phyloP scores from a whole-genome alignment of 495 filamentous ascomycete species.

The Penicillium malachiteum region DNA sequence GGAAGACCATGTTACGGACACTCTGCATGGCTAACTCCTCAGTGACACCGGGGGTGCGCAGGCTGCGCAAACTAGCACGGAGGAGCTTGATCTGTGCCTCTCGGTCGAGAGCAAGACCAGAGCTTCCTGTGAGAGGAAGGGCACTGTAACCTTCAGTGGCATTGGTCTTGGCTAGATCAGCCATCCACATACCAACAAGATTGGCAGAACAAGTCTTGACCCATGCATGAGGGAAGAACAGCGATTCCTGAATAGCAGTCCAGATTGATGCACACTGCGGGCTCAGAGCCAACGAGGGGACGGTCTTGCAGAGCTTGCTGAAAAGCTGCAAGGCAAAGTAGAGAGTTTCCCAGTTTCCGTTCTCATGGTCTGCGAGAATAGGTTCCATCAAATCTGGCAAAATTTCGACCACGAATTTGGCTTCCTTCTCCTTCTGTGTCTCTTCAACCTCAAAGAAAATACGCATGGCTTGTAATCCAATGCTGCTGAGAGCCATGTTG shows the following conservation, averaged over 20 bases:
- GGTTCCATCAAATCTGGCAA: conserved; percentile 52
- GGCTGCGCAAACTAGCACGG: conserved; percentile 59
- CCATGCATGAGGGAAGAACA: conserved; percentile 70
- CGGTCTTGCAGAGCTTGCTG: conserved; percentile 63
- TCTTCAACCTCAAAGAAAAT: conserved; percentile 75
- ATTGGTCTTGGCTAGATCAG: conserved; percentile 69
- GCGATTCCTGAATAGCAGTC: conserved; percentile 59
- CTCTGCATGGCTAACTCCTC: conserved; percentile 70
- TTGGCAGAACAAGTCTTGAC: conserved; percentile 75
- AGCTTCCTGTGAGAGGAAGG: conserved; percentile 65
- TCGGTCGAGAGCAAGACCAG: conserved; percentile 64
- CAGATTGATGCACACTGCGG: conserved; percentile 59
- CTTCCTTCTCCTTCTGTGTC: conserved; percentile 61
- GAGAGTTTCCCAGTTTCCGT: conserved; percentile 73
- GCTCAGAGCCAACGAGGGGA: conserved; percentile 61
- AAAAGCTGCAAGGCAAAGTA: conserved; percentile 70
- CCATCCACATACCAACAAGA: conserved; percentile 73
- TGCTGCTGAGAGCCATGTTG: conserved; percentile 65
- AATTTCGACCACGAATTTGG: conserved; percentile 41
- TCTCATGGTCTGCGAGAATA: conserved; percentile 44
- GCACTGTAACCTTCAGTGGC: conserved; percentile 46
- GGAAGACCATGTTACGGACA: conserved; percentile 74
- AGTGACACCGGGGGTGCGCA: conserved; percentile 63
- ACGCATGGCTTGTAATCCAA: conserved; percentile 75
- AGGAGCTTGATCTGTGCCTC: conserved; percentile 66